Conservation (phyloP, 2,329 filamentous ascomycete species). For the Fusarium bactridioides region DNA sequence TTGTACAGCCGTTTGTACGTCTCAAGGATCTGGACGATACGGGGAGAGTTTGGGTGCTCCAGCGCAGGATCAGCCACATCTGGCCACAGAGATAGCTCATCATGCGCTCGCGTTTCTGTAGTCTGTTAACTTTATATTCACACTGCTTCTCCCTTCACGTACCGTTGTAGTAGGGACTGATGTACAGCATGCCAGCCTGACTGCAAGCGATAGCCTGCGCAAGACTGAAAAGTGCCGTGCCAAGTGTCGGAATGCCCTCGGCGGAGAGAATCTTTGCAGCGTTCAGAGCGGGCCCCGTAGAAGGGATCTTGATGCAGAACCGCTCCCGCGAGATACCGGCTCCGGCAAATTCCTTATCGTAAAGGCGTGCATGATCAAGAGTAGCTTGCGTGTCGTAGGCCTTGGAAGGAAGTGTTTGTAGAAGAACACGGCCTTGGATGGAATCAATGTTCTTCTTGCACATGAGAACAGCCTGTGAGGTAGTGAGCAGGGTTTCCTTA, state of each 20-base stretch:
- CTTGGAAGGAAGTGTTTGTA: slow-evolving; percentile 57
- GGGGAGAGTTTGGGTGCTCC: slow-evolving; percentile 56
- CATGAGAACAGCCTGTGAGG: slow-evolving; percentile 52
- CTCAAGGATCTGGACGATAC: slow-evolving; percentile 58
- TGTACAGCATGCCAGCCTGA: slow-evolving; percentile 56
- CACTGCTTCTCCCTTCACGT: not conserved
- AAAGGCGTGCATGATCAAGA: slow-evolving; percentile 55
- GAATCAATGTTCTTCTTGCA: slow-evolving; percentile 56
- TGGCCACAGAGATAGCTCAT: slow-evolving; percentile 54
- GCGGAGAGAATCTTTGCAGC: slow-evolving; percentile 52
- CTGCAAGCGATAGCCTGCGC: slow-evolving; percentile 58
- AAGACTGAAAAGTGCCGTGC: slow-evolving; percentile 57
- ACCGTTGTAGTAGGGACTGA: slow-evolving; percentile 61
- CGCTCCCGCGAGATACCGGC: slow-evolving; percentile 55
- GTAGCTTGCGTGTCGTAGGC: slow-evolving; percentile 56
- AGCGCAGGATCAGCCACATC: slow-evolving; percentile 55
- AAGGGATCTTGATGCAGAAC: slow-evolving; percentile 61
- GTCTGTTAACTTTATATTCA: not conserved
- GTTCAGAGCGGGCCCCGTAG: slow-evolving; percentile 56
- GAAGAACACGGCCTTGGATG: slow-evolving; percentile 57
- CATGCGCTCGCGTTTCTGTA: slow-evolving; percentile 54
- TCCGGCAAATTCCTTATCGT: slow-evolving; percentile 55
- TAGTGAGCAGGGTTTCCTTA: not conserved
- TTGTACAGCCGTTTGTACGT: slow-evolving; percentile 55
- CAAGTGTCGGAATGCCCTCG: slow-evolving; percentile 57